Base-by-base conservation (phyloP, 164 flowering plant genomes). In the Chimonanthus praecox region DNA sequence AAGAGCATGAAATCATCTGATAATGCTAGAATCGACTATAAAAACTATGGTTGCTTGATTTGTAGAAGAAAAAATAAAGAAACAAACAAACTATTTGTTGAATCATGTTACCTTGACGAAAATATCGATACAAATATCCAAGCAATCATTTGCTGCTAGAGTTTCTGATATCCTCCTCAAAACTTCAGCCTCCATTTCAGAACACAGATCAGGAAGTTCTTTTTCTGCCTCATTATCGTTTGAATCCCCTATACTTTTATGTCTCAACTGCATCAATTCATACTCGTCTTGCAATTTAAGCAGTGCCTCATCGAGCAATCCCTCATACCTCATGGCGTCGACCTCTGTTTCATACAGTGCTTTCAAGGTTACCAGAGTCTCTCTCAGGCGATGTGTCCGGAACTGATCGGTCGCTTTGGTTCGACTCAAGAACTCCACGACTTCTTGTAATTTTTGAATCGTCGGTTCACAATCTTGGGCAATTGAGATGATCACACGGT, bases 381-480 rank as follows among this genome's bases (percentile, higher is more conserved):
- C 90, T 64, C 68, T 86, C 67, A 88, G 73, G 63, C 89, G 78
- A 3, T 75, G 82, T 5, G 85, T 83, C 69, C 87, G 69, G 67
- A 61, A 82, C 67, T 82, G 87, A 68, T 89, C 92, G 1, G 95
- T 77, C 0, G 90, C 91, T 72, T 86, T 89, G 2, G 92, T 90
- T 80, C 96, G 76, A 74, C 96, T 89, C 80, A 90, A 76, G 72
- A 87, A 89, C 88, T 90, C 93, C 73, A 89, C 91, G 67, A 84
- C 91, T 67, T 90, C 93, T 75, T 90, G 93, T 47, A 90, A 87
- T 81, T 80, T 87, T 73, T 86, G 92, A 68, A 88, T 82, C 10
- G 85, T 88, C 0, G 96, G 89, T 77, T 87, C 90, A 4, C 88
- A 81, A 64, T 85, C 89, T 50, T 71, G 71, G 43, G 84, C 65